phyloP scores from a whole-genome alignment of 768 basidiomycete genomes.

The Leucocoprinus leucothites region DNA sequence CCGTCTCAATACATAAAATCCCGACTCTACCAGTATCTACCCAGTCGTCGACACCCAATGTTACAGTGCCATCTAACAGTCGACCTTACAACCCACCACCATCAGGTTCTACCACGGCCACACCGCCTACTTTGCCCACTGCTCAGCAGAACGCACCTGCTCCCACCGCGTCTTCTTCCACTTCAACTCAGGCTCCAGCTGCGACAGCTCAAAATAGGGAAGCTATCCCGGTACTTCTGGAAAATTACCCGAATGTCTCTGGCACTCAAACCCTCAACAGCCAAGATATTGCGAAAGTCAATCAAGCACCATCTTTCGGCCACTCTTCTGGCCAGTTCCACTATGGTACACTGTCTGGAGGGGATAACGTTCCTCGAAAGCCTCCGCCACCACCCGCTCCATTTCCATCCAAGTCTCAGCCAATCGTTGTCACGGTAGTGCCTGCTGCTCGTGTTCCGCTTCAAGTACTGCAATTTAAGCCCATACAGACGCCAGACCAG shows the following conservation, averaged over 20 bases:
- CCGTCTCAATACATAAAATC: too few relatives aligned
- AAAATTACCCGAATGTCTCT: not conserved
- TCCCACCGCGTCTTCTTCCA: not conserved
- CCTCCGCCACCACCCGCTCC: too few relatives aligned
- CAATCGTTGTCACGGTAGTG: not conserved
- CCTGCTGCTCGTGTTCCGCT: not conserved
- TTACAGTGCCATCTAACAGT: too few relatives aligned
- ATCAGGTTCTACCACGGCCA: too few relatives aligned
- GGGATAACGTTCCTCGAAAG: not conserved
- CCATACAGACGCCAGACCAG: not conserved
- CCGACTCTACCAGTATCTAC: too few relatives aligned
- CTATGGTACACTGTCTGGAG: not conserved
- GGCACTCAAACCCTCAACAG: not conserved
- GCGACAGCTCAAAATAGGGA: not conserved
- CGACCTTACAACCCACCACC: too few relatives aligned
- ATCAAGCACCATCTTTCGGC: not conserved
- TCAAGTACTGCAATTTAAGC: not conserved
- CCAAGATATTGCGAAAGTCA: not conserved
- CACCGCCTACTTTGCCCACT: not conserved
- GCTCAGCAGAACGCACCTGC: not conserved
- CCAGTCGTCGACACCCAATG: too few relatives aligned
- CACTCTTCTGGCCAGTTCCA: not conserved
- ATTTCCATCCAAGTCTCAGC: not conserved
- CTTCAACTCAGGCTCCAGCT: not conserved
- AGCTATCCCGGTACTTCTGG: not conserved